Base-by-base conservation (phyloP, 305 asterid genomes). In the Ajuga reptans region DNA sequence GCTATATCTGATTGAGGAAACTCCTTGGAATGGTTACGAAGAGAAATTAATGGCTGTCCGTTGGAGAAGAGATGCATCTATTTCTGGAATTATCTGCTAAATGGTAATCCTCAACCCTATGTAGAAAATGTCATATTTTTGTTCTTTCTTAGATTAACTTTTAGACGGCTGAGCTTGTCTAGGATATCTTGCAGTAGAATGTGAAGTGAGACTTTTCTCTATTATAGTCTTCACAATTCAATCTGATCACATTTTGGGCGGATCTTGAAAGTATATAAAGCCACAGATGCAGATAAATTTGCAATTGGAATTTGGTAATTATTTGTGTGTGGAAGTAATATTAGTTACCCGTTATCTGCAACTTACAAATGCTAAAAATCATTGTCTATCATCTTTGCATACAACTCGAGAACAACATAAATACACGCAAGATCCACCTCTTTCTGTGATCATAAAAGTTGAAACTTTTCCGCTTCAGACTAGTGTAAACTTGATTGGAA, bases 101-200 rank as follows among this genome's bases (percentile, higher is more conserved):
- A 72, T 50, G 74, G 51, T 43, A 58, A 50, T 36, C 39, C 61
- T 31, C 69, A 45, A 55, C 42, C 73, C 36, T 45, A 36, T 14
- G 12, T 58, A 34, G 37, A 57, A 37, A 29, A 29, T 21, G 34
- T 29, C 9, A 55, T 36, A 8, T 31, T 56, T 9, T 2, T 37
- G 14, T 12, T 41, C 1, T n/a, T 4, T 12, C 7, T 46, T 6
- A 31, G 2, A 33, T n/a, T 5, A 31, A 9, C 3, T 18, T 18
- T 16, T 18, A 52, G 24, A 14, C 51, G 36, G 57, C 29, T 68
- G 47, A 29, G 41, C 7, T 69, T 69, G 63, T 24, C 24, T 56
- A 33, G 66, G 51, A 34, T 33, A 29, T 56, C 16, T 34, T 46
- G 15, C 41, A 16, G 52, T 58, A 29, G 52, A 64, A 15, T 33